Evolutionary conservation across 495 filamentous ascomycete genomes (phyloP).

Genomic region (Hypoxylon lenormandii): DNA sequence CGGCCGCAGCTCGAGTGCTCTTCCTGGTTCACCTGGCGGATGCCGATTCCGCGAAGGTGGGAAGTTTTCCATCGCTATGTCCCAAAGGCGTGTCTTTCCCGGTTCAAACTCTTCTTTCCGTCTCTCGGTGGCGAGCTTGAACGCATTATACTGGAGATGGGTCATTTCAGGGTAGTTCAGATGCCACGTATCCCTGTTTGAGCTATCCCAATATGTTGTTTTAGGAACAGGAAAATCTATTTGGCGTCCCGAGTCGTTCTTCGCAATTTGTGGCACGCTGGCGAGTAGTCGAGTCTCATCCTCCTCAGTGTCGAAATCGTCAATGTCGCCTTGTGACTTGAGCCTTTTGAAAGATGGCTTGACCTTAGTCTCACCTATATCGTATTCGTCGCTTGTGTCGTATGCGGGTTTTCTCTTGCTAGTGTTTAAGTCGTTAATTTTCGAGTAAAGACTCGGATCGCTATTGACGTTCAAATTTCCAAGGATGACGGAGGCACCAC

Average conservation of each 20-base stretch:
- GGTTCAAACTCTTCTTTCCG: constrained; percentile 62
- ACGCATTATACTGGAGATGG: constrained; percentile 61
- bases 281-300: constrained; percentile 55
- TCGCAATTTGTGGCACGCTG: constrained; percentile 53
- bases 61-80: constrained; percentile 63
- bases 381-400: constrained; percentile 55
- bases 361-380: constrained; percentile 27
- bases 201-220: constrained; percentile 63
- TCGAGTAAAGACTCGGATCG: constrained; percentile 22
- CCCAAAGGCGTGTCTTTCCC: constrained; percentile 58
- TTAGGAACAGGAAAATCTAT: constrained; percentile 64
- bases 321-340: constrained; percentile 54
- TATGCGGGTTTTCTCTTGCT: constrained; percentile 62
- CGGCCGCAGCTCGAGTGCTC: constrained; percentile 31
- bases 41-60: constrained; percentile 49
- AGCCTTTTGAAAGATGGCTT: constrained; percentile 61
- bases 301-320: constrained; percentile 19
- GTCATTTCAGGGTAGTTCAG: constrained; percentile 68
- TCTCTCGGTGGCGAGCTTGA: constrained; percentile 55
- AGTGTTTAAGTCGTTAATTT: constrained; percentile 49
- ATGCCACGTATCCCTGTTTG: constrained; percentile 64
- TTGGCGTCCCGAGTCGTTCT: constrained; percentile 56
- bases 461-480: constrained; percentile 56
- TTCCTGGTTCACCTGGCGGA: constrained; percentile 11
- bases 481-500: constrained; percentile 58